A percentile compares a stretch with the other conserved stretches of the same genome.
These are phyloP conservation scores for Aspergillus cejpii DNA, from an alignment of 2,329 filamentous ascomycete genomes.

Conservation along the genomic window DNA sequence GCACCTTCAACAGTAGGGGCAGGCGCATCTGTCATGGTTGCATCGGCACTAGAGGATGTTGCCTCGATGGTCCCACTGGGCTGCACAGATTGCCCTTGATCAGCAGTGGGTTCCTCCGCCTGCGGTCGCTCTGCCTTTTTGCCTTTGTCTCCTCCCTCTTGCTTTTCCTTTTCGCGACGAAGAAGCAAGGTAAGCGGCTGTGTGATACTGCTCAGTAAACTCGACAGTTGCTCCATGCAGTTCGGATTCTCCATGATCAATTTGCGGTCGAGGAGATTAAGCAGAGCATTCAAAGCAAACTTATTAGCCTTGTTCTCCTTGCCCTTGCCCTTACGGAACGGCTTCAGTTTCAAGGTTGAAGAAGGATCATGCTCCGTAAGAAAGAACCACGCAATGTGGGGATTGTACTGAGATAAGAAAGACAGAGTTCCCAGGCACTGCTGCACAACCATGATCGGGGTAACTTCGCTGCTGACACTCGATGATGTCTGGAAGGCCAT, in stretches of 20 bases:
- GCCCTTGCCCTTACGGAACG: conserved; percentile 76
- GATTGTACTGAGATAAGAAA: conserved; percentile 75
- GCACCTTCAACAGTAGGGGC: conserved; percentile 26
- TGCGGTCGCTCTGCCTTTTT: conserved; percentile 30
- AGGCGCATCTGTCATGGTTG: conserved; percentile 36
- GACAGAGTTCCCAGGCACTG: conserved; percentile 84
- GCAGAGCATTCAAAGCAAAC: conserved; percentile 84
- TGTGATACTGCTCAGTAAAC: conserved; percentile 80
- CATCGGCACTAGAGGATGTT: conserved; percentile 29
- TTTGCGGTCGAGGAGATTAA: conserved; percentile 83
- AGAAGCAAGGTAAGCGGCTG: conserved; percentile 74
- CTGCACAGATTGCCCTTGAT: conserved; percentile 24
- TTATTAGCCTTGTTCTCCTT: conserved; percentile 79
- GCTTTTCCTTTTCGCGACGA: conserved; percentile 73
- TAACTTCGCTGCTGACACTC: conserved; percentile 72
- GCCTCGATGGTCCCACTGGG: conserved; percentile 22
- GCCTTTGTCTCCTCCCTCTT: conserved; percentile 39
- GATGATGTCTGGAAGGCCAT: conserved; percentile 53
- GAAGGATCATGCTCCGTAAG: conserved; percentile 84
- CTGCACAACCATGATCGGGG: conserved; percentile 89
- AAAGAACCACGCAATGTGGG: conserved; percentile 85
- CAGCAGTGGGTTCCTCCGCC: conserved; percentile 14
- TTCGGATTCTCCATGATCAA: conserved; percentile 94
- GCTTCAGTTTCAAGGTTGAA: conserved; percentile 66
- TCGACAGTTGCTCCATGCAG: conserved; percentile 90